A percentile compares a stretch with the other conserved stretches of the same genome.
Conservation (phyloP, 192 early-diverging fungal species). For the Spizellomyces sp. region DNA sequence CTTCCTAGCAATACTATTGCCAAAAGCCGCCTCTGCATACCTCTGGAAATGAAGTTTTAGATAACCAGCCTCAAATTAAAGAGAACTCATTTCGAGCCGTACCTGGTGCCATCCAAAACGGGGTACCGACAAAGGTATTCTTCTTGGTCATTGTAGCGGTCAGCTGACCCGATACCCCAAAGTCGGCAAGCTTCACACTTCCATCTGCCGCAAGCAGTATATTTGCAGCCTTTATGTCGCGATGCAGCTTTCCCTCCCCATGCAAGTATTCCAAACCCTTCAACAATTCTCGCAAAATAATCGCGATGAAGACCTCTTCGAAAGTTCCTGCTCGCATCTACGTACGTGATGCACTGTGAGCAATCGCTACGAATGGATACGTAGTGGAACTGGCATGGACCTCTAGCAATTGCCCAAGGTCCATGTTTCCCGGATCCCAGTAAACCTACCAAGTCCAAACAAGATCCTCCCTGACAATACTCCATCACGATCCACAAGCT, state of each 20-base stretch:
- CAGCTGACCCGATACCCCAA: slow-evolving; percentile 96
- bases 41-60: not conserved
- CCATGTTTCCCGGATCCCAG: too few species aligned
- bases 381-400: too few species aligned
- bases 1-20: not conserved
- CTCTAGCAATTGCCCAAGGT: too few species aligned
- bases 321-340: slow-evolving; percentile 87
- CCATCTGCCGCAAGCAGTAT: slow-evolving; percentile 73
- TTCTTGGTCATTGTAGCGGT: slow-evolving; percentile 91
- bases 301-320: slow-evolving; percentile 88
- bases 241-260: slow-evolving; percentile 74
- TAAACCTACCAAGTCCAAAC: slow-evolving; percentile 78
- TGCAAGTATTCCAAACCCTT: slow-evolving; percentile 93
- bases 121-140: slow-evolving; percentile 98
- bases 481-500: slow-evolving; percentile 99
- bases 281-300: slow-evolving; percentile 86
- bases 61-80: not conserved
- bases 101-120: slow-evolving; percentile 60
- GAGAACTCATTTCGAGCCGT: not conserved
- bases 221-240: slow-evolving; percentile 97
- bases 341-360: not conserved
- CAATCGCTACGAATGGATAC: not conserved
- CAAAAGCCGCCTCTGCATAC: not conserved
- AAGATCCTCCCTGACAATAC: slow-evolving; percentile 93
- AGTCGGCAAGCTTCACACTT: slow-evolving; percentile 95